These are phyloP conservation scores for Beauveria bassiana DNA, from an alignment of 2,329 filamentous ascomycete species.

Conservation along the genomic window DNA sequence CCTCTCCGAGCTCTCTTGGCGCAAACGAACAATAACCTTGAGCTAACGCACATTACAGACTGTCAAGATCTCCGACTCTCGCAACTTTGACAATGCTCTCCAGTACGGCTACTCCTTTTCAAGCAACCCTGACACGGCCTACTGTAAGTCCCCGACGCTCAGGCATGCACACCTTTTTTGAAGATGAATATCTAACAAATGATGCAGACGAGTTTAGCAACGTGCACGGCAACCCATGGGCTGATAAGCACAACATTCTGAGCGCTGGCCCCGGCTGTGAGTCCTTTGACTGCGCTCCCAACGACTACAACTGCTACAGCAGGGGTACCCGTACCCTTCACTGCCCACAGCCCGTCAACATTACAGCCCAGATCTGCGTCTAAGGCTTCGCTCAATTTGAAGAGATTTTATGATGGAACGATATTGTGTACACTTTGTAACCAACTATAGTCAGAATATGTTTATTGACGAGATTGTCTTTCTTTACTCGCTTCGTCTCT, in stretches of 20 bases:
- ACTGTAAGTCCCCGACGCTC: slow-evolving; percentile 25
- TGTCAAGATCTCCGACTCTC: slow-evolving; percentile 32
- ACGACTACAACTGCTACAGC: slow-evolving; percentile 32
- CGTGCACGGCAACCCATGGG: slow-evolving; percentile 34
- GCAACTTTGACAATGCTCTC: slow-evolving; percentile 28
- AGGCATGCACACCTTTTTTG: background rate
- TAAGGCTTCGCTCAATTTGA: background rate
- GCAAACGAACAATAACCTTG: background rate
- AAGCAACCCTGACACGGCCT: slow-evolving; percentile 28
- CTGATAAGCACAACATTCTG: slow-evolving; percentile 27
- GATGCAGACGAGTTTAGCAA: slow-evolving; percentile 31
- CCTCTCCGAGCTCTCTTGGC: background rate
- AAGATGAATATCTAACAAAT: background rate
- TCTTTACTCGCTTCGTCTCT: slow-evolving; percentile 49
- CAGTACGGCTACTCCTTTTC: slow-evolving; percentile 38
- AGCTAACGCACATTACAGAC: slow-evolving; percentile 22
- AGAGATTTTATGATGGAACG: background rate
- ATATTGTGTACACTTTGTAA: background rate
- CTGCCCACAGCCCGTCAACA: slow-evolving; percentile 32
- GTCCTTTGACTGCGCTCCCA: slow-evolving; percentile 30
- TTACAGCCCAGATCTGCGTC: slow-evolving; percentile 24
- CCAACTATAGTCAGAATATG: background rate
- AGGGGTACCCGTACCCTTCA: slow-evolving; percentile 23
- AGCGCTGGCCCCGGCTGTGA: slow-evolving; percentile 29
- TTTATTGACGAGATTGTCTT: background rate